phyloP scores from a whole-genome alignment of 164 flowering plant species.

The Protea cynaroides region DNA sequence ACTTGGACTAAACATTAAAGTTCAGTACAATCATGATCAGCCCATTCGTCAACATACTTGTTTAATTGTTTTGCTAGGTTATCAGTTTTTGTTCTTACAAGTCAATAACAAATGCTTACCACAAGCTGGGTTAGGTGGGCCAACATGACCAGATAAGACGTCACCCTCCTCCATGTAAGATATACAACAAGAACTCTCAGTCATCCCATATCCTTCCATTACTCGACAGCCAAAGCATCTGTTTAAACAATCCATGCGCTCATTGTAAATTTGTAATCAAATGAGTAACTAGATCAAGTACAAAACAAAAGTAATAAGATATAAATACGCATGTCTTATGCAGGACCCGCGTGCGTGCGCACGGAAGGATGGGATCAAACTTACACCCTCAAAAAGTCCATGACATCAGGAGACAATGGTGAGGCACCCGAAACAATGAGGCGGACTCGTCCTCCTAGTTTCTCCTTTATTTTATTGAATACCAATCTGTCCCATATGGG shows the following conservation, averaged over 20 bases:
- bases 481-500: slow-evolving; percentile 96
- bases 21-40: no score
- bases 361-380: slow-evolving; percentile 33
- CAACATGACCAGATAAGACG: slow-evolving; percentile 79
- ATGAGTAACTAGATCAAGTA: not conserved
- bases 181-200: slow-evolving; percentile 83
- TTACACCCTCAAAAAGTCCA: slow-evolving; percentile 94
- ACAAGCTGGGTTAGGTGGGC: slow-evolving; percentile 87
- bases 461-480: slow-evolving; percentile 85
- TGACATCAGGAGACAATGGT: slow-evolving; percentile 90
- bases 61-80: no score
- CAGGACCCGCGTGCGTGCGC: no score
- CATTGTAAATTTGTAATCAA: slow-evolving; percentile 2
- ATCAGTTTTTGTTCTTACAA: not conserved
- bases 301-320: not conserved
- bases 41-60: no score
- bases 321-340: no score
- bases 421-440: slow-evolving; percentile 88
- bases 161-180: slow-evolving; percentile 65
- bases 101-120: slow-evolving; percentile 43
- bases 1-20: no score
- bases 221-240: slow-evolving; percentile 89
- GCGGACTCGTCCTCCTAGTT: slow-evolving; percentile 91
- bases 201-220: slow-evolving; percentile 97
- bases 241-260: slow-evolving; percentile 13